Percentiles rank a stretch among this genome's conserved stretches.
Evolutionary conservation across 2,329 filamentous ascomycete species (phyloP).

Genomic region (Tetracladium maxilliforme): DNA sequence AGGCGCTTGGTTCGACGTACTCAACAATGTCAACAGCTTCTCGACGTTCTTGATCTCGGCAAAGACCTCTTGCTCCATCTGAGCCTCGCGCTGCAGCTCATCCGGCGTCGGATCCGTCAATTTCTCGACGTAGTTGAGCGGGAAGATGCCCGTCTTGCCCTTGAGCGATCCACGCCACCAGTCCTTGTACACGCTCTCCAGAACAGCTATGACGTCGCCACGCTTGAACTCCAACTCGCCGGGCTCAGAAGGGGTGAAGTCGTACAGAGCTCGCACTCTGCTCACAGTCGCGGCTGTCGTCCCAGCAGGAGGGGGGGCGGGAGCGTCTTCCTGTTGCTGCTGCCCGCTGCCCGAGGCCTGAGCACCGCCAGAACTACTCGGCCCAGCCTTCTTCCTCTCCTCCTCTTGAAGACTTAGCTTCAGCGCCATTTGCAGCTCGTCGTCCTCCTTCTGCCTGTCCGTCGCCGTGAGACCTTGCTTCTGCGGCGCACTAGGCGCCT

Average conservation of each 20-base stretch:
- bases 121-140: conserved; percentile 97
- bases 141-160: conserved; percentile 94
- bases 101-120: conserved; percentile 86
- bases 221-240: conserved; percentile 94
- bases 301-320: conserved; percentile 54
- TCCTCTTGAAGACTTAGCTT: conserved; percentile 89
- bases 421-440: conserved; percentile 91
- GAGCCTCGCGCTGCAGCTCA: conserved; percentile 85
- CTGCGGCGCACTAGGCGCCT: conserved; percentile 81
- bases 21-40: conserved; percentile 75
- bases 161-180: conserved; percentile 97
- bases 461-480: conserved; percentile 83
- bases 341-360: conserved; percentile 18
- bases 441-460: conserved; percentile 90
- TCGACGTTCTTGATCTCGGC: conserved; percentile 66
- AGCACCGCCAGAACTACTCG: conserved; percentile 19
- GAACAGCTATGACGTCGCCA: conserved; percentile 90
- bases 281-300: conserved; percentile 95
- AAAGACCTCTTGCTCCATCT: conserved; percentile 80
- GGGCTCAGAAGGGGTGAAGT: conserved; percentile 86
- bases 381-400: conserved; percentile 32
- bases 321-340: conserved; percentile 28
- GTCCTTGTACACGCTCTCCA: conserved; percentile 97
- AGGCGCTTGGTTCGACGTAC: conserved; percentile 66
- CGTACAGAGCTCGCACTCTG: conserved; percentile 80